These are phyloP conservation scores for Recurvomyces mirabilis DNA, from an alignment of 495 filamentous ascomycete species.

Conservation along the genomic window DNA sequence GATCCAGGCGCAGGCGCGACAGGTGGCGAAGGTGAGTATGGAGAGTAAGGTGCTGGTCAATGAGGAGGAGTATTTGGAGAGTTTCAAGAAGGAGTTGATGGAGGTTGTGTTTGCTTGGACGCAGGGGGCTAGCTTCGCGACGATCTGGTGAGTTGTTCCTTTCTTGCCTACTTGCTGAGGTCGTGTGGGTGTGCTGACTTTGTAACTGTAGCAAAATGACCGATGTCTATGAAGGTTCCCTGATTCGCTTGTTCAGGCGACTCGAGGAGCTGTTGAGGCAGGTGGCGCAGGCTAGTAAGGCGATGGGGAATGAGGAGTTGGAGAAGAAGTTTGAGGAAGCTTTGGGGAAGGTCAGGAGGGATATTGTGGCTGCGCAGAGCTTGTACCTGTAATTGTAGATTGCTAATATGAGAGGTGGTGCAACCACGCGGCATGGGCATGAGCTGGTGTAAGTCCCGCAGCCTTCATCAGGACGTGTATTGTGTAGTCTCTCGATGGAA, in stretches of 20 bases:
- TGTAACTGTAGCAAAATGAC: slow-evolving; percentile 78
- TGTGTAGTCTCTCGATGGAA: no score
- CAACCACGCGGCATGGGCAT: no score
- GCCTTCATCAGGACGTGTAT: no score
- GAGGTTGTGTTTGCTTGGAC: slow-evolving; percentile 91
- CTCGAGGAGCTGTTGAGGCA: slow-evolving; percentile 93
- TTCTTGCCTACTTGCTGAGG: slow-evolving; percentile 2
- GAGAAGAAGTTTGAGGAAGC: slow-evolving; percentile 78
- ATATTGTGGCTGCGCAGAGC: slow-evolving; percentile 87
- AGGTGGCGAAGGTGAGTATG: slow-evolving; percentile 80
- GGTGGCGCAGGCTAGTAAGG: slow-evolving; percentile 91
- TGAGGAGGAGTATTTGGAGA: slow-evolving; percentile 81
- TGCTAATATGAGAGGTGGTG: no score
- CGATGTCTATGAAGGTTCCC: slow-evolving; percentile 88
- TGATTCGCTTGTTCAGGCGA: slow-evolving; percentile 91
- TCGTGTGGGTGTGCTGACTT: slow-evolving; percentile 17
- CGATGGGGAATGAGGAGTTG: slow-evolving; percentile 93
- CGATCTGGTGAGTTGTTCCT: slow-evolving; percentile 68
- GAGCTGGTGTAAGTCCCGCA: no score
- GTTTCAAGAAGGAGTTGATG: slow-evolving; percentile 89
- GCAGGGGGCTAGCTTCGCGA: slow-evolving; percentile 81
- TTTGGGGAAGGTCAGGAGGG: slow-evolving; percentile 71
- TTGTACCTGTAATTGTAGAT: slow-evolving; percentile 56
- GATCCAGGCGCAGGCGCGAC: slow-evolving; percentile 71
- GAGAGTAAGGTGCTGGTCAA: slow-evolving; percentile 85